Conservation (phyloP, 495 filamentous ascomycete genomes). For the Aeminium ludgeri region DNA sequence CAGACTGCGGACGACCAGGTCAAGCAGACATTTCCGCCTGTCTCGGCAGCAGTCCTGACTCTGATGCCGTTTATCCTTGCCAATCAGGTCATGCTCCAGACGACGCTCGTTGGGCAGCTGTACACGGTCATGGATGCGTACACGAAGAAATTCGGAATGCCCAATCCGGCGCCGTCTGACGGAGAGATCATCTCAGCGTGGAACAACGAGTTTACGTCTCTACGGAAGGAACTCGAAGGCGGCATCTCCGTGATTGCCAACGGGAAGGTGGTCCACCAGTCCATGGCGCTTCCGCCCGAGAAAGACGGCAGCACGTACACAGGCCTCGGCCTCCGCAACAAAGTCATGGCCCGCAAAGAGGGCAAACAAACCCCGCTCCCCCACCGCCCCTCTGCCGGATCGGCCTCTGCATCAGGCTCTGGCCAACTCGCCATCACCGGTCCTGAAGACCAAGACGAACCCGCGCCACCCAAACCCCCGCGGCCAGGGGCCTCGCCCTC, state of each 20-base stretch:
- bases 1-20: slow-evolving; percentile 67
- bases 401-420: not conserved
- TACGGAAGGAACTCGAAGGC: slow-evolving; percentile 57
- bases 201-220: slow-evolving; percentile 45
- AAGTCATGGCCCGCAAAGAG: slow-evolving; percentile 4
- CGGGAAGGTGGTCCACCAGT: slow-evolving; percentile 56
- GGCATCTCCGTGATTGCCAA: slow-evolving; percentile 45
- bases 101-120: slow-evolving; percentile 62
- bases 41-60: slow-evolving; percentile 59
- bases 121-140: slow-evolving; percentile 74
- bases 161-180: slow-evolving; percentile 56
- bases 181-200: slow-evolving; percentile 54
- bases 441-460: slow-evolving; percentile 6
- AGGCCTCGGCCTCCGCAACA: slow-evolving; percentile 16
- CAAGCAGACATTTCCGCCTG: slow-evolving; percentile 52
- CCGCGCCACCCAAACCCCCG: slow-evolving; percentile 12
- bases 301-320: slow-evolving; percentile 15
- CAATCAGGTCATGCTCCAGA: slow-evolving; percentile 65
- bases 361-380: not conserved
- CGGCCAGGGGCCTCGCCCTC: slow-evolving; percentile 3
- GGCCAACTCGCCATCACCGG: not conserved
- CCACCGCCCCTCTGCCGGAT: not conserved
- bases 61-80: slow-evolving; percentile 62
- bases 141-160: slow-evolving; percentile 52
- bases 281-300: slow-evolving; percentile 31